Base-by-base conservation (phyloP, 208 protist species). In the Porcisia hertigi region DNA sequence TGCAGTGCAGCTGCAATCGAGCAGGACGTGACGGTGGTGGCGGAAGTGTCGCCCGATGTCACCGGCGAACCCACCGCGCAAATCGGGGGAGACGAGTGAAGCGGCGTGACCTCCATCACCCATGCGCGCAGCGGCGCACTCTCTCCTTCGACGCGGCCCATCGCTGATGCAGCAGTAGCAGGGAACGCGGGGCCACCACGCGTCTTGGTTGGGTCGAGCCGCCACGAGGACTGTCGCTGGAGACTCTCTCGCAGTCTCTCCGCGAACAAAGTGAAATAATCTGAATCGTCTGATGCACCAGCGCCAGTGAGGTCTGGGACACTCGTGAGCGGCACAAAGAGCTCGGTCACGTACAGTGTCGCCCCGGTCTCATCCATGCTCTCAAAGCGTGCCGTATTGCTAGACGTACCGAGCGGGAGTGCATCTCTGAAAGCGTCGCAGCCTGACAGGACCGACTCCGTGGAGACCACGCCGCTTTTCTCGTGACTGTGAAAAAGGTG, bases 321-420 rank as follows among this genome's bases (percentile, higher is more conserved):
- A n/a, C 45, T 59, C 12, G 12, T 25, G 47, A 59, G 78, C 16
- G 81, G 85, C 6, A 88, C 47, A 71, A 92, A 94, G 3, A 92
- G 63, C 71, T 94, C 90, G 9, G 86, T 88, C 8, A 94, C 57
- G 60, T 84, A 91, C 14, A 94, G 66, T 1, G 66, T 84, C 34
- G 43, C 73, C 14, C 84, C 82, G 2, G 52, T 66, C 11, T 64
- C 18, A 43, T 80, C 82, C 70, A 88, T 64, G 14, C 79, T 69
- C 76, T 88, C 85, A 57, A 90, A 86, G 20, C 86, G 86, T 11
- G 84, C 81, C 12, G 88, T 88, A 63, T 90, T 91, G 47, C 74
- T 82, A 62, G 70, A 82, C 43, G 57, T 72, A 47, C 80, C 77
- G 7, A 54, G 20, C 2, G 80, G 75, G 16, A 81, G 54, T 25